Evolutionary conservation across 345 rosid genomes (phyloP).

Genomic region (Gossypium herbaceum): DNA sequence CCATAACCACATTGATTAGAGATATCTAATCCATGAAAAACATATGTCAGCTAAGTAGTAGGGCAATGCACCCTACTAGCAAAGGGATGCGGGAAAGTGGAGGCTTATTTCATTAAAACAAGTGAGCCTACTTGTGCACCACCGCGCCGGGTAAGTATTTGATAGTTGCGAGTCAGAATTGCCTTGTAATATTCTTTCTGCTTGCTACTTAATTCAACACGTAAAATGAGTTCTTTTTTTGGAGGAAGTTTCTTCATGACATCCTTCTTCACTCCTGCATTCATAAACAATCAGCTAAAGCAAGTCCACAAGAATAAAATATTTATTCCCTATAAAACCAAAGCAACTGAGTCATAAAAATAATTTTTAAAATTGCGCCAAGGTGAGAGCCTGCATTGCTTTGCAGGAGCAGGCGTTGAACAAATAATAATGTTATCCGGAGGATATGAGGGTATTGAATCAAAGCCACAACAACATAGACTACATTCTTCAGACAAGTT

Average conservation of each 20-base stretch:
- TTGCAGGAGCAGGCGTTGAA: background rate
- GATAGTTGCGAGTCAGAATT: conserved; percentile 91
- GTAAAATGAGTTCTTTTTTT: conserved; percentile 95
- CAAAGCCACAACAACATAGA: background rate
- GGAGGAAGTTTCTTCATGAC: conserved; percentile 99
- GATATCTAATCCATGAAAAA: conserved; percentile 60
- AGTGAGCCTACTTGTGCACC: conserved; percentile 73
- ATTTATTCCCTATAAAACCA: background rate
- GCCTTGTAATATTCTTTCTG: conserved; percentile 99
- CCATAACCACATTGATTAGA: conserved; percentile 97
- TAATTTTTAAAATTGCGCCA: background rate
- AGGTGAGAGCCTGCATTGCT: background rate
- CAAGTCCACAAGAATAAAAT: background rate
- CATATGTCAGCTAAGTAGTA: conserved; percentile 20
- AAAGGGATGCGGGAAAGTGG: background rate
- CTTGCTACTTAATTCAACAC: conserved; percentile 85
- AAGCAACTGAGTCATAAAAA: background rate
- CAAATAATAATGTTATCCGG: background rate
- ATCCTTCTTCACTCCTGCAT: conserved; percentile 96
- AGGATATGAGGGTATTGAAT: background rate
- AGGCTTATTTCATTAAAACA: conserved; percentile 17
- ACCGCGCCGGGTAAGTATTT: conserved; percentile 81
- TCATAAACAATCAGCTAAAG: conserved; percentile 20
- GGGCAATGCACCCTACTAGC: background rate
- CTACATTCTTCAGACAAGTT: background rate